Conservation (phyloP, 2,329 filamentous ascomycete species). For the Aspergillus fischeri region DNA sequence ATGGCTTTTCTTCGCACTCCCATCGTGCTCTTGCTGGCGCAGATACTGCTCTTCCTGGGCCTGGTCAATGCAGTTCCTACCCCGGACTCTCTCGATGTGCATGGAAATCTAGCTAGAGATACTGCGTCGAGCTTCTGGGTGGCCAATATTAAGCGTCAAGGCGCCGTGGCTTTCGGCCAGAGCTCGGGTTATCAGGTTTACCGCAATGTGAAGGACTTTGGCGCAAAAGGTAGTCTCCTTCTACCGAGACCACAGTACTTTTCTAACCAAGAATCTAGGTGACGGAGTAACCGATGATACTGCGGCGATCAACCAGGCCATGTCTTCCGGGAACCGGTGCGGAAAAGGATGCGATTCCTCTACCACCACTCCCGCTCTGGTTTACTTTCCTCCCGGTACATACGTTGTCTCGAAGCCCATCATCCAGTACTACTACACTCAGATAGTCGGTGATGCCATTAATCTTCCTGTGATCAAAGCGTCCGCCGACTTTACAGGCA, state of each 20-base stretch:
- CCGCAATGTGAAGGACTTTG: constrained; percentile 73
- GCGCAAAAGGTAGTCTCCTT: constrained; percentile 59
- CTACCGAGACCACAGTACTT: constrained; percentile 2
- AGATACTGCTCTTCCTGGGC: constrained; percentile 31
- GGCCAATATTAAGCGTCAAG: constrained; percentile 64
- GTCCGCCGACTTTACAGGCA: constrained; percentile 67
- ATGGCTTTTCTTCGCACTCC: constrained; percentile 22
- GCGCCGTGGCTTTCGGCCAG: constrained; percentile 60
- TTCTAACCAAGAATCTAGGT: constrained; percentile 39
- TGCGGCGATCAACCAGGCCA: constrained; percentile 78
- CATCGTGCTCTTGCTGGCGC: constrained; percentile 25
- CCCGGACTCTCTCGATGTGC: constrained; percentile 15
- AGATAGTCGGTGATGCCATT: constrained; percentile 78
- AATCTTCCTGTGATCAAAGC: constrained; percentile 73
- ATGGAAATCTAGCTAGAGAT: constrained; percentile 6
- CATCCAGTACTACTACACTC: constrained; percentile 86
- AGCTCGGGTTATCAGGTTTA: constrained; percentile 63
- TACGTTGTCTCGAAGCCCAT: constrained; percentile 79
- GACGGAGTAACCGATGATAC: constrained; percentile 77
- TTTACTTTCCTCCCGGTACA: constrained; percentile 88
- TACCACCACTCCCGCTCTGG: constrained; percentile 76
- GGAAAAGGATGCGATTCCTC: constrained; percentile 76
- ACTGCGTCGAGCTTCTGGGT: constrained; percentile 64
- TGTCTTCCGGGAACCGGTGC: constrained; percentile 74
- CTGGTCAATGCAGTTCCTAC: constrained; percentile 31